phyloP scores from a whole-genome alignment of 345 rosid genomes.

The Excoecaria cochinchinensis region DNA sequence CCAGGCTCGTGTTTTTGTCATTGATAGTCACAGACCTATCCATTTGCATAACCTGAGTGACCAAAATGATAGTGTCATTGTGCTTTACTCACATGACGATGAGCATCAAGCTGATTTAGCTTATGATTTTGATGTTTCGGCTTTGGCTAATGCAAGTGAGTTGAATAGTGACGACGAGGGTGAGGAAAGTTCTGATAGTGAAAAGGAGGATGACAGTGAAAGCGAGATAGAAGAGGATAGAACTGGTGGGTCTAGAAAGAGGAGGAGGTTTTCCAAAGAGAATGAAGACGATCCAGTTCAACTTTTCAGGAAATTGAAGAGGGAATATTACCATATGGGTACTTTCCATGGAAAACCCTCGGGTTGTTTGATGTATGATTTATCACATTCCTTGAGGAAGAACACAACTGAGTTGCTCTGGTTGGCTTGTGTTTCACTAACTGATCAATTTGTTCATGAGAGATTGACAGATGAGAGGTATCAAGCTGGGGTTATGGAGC shows the following conservation, averaged over 20 bases:
- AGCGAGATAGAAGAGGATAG: slow-evolving; percentile 28
- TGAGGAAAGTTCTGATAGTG: slow-evolving; percentile 36
- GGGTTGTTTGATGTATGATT: slow-evolving; percentile 77
- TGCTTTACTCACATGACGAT: slow-evolving; percentile 78
- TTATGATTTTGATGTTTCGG: slow-evolving; percentile 72
- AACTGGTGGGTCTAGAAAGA: slow-evolving; percentile 51
- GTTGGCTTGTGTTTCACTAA: slow-evolving; percentile 89
- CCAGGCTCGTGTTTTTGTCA: slow-evolving; percentile 62
- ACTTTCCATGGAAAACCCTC: slow-evolving; percentile 96
- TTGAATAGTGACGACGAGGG: slow-evolving; percentile 41
- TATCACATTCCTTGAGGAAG: slow-evolving; percentile 74
- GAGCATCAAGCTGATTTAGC: slow-evolving; percentile 82
- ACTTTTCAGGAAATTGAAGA: slow-evolving; percentile 65
- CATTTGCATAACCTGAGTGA: slow-evolving; percentile 85
- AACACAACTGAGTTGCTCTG: slow-evolving; percentile 91
- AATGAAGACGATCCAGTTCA: slow-evolving; percentile 41
- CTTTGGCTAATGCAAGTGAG: slow-evolving; percentile 64
- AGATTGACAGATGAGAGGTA: slow-evolving; percentile 94
- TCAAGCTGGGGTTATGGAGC: slow-evolving; percentile 95
- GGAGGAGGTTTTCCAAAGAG: slow-evolving; percentile 52
- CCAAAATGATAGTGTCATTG: slow-evolving; percentile 68
- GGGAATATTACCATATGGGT: slow-evolving; percentile 74
- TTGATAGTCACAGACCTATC: slow-evolving; percentile 93
- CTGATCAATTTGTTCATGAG: slow-evolving; percentile 96
- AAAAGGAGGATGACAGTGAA: slow-evolving; percentile 42